Percentiles rank a stretch among this genome's conserved stretches.
Evolutionary conservation across 208 protist species (phyloP).

Genomic region (Naegleria gruberi): DNA sequence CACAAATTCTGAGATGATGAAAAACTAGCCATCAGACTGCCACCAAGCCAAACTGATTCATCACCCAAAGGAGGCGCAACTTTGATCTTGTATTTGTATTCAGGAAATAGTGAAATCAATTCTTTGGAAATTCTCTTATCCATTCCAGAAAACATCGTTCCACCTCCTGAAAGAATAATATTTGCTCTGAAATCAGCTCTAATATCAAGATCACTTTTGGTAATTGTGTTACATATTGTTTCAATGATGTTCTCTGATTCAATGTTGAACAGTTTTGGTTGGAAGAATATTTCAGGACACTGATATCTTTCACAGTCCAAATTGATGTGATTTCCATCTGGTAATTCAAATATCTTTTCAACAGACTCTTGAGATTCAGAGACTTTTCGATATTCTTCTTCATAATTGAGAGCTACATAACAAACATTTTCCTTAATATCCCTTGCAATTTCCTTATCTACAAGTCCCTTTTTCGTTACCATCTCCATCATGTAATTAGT

Average conservation of each 20-base stretch:
- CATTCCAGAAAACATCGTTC: conserved; percentile 91
- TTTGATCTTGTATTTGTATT: conserved; percentile 88
- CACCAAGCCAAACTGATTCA: conserved; percentile 95
- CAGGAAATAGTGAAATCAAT: conserved; percentile 68
- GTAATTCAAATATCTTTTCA: conserved; percentile 23
- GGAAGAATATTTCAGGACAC: conserved; percentile 27
- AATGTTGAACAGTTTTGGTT: conserved; percentile 16
- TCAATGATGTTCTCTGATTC: conserved; percentile 25
- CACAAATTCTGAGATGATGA: no score
- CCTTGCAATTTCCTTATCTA: no score
- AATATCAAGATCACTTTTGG: conserved; percentile 89
- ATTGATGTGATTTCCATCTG: conserved; percentile 24
- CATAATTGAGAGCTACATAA: no score
- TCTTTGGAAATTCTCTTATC: conserved; percentile 91
- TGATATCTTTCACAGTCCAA: conserved; percentile 27
- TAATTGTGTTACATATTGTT: conserved; percentile 42
- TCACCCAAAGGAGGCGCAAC: conserved; percentile 87
- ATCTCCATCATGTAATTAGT: conserved; percentile 51
- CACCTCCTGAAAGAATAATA: conserved; percentile 85
- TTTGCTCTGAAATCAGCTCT: conserved; percentile 87
- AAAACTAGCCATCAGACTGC: conserved; percentile 67
- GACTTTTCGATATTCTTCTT: no score
- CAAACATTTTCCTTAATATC: no score
- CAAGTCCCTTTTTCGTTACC: neutral
- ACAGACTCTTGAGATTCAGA: no score